Evolutionary conservation across 257 asterid species (phyloP).

Genomic region (Phtheirospermum japonicum): DNA sequence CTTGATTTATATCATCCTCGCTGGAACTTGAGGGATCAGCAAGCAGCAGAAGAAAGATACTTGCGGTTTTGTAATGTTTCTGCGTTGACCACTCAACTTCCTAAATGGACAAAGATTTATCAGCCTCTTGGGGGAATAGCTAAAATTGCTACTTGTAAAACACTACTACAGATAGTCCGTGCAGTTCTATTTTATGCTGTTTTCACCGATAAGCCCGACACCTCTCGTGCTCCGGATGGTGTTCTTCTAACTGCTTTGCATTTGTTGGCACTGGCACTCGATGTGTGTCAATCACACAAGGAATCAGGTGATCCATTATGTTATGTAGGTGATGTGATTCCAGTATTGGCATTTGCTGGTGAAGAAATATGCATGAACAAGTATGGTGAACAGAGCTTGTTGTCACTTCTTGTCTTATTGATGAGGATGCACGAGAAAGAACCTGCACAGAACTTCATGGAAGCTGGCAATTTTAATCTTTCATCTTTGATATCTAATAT

Average conservation of each 20-base stretch:
- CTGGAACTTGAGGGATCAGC: conserved; percentile 88
- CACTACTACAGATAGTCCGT: conserved; percentile 68
- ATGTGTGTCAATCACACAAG: conserved; percentile 63
- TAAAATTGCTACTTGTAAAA: conserved; percentile 80
- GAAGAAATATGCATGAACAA: conserved; percentile 62
- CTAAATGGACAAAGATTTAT: conserved; percentile 80
- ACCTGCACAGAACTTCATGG: conserved; percentile 50
- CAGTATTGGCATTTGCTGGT: conserved; percentile 67
- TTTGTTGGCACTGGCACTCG: conserved; percentile 78
- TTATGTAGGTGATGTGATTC: conserved; percentile 54
- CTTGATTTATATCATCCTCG: conserved; percentile 96
- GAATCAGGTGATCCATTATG: conserved; percentile 52
- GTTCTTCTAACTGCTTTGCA: conserved; percentile 80
- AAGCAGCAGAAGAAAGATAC: conserved; percentile 93
- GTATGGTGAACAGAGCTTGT: conserved; percentile 77
- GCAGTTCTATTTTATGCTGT: conserved; percentile 80
- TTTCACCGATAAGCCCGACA: conserved; percentile 47
- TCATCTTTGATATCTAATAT: conserved; percentile 55
- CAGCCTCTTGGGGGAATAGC: conserved; percentile 82
- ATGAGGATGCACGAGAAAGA: conserved; percentile 73
- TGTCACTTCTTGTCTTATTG: conserved; percentile 88
- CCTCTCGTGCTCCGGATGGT: conserved; percentile 76
- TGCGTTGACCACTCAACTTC: conserved; percentile 79
- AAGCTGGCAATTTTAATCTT: conserved; percentile 53
- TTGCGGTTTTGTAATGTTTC: conserved; percentile 75